A percentile compares a stretch with the other conserved stretches of the same genome.
Conservation (phyloP, 352 stramenopile species). For the Pythium insidiosum region DNA sequence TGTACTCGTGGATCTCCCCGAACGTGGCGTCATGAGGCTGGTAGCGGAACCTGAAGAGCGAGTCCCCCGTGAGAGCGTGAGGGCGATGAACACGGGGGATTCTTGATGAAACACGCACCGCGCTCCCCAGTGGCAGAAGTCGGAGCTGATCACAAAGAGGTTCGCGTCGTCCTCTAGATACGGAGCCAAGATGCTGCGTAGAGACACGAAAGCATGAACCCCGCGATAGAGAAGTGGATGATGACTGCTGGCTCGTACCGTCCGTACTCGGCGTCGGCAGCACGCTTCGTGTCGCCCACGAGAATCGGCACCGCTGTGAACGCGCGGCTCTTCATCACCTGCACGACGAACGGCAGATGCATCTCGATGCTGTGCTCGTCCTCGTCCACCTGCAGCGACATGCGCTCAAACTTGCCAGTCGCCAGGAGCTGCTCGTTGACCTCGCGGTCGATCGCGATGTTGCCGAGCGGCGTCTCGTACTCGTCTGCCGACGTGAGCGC, state of each 20-base stretch:
- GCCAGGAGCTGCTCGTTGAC: conserved; percentile 86
- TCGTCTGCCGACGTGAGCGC: conserved; percentile 76
- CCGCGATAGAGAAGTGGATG: background rate
- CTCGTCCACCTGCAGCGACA: conserved; percentile 88
- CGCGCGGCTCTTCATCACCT: conserved; percentile 71
- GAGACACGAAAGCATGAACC: background rate
- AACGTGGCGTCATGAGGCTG: conserved; percentile 77
- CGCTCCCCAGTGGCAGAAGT: conserved; percentile 97
- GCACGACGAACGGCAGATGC: conserved; percentile 93
- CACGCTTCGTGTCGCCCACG: conserved; percentile 88
- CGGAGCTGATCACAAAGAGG: conserved; percentile 94
- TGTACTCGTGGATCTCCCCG: conserved; percentile 92
- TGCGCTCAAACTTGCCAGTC: conserved; percentile 68
- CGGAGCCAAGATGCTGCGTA: conserved; percentile 76
- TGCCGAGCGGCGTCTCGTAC: conserved; percentile 93
- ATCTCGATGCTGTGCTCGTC: conserved; percentile 97
- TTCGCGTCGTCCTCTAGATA: conserved; percentile 91
- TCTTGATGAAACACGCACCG: too few species aligned
- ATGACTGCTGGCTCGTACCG: too few species aligned
- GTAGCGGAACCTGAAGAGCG: conserved; percentile 77
- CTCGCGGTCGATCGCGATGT: conserved; percentile 88
- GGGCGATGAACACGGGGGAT: too few species aligned
- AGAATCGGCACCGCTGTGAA: conserved; percentile 93
- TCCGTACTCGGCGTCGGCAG: conserved; percentile 81
- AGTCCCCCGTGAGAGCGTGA: background rate